These are phyloP conservation scores for Eruca vesicaria DNA, from an alignment of 441 rosid species.

Conservation along the genomic window DNA sequence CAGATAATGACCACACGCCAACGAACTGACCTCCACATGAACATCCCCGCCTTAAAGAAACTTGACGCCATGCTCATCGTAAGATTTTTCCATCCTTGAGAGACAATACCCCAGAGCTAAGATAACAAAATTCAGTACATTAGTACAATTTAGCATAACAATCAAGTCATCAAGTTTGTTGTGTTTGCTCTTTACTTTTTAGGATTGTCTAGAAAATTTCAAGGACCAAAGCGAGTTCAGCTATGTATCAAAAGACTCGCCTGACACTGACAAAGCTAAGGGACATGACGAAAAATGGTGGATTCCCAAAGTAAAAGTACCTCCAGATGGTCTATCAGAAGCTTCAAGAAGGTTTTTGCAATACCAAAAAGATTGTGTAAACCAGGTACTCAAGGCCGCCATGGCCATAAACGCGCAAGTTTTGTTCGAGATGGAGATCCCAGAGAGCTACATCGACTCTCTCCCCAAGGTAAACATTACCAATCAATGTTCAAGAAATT, in stretches of 20 bases:
- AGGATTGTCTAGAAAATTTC: conserved; percentile 88
- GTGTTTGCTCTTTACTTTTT: conserved; percentile 1
- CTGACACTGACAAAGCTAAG: conserved; percentile 25
- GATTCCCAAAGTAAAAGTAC: conserved; percentile 60
- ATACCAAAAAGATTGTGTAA: conserved; percentile 50
- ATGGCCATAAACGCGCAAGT: conserved; percentile 60
- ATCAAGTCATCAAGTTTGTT: background rate
- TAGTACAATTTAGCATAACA: background rate
- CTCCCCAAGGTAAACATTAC: conserved; percentile 54
- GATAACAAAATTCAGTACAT: background rate
- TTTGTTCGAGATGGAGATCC: conserved; percentile 70
- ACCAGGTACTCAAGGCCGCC: conserved; percentile 68
- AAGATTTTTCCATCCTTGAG: conserved; percentile 37
- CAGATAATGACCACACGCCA: conserved; percentile 91
- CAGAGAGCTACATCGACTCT: conserved; percentile 56
- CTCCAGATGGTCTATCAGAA: conserved; percentile 52
- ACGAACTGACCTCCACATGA: conserved; percentile 83
- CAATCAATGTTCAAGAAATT: too few species aligned
- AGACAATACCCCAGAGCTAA: too few species aligned
- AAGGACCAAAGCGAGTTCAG: conserved; percentile 46
- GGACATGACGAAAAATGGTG: conserved; percentile 62
- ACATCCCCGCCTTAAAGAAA: conserved; percentile 88
- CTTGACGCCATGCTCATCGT: conserved; percentile 92
- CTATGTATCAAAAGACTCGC: conserved; percentile 39
- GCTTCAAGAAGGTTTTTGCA: conserved; percentile 46